These are phyloP conservation scores for Rehmannia glutinosa DNA, from an alignment of 257 asterid species.

Conservation along the genomic window DNA sequence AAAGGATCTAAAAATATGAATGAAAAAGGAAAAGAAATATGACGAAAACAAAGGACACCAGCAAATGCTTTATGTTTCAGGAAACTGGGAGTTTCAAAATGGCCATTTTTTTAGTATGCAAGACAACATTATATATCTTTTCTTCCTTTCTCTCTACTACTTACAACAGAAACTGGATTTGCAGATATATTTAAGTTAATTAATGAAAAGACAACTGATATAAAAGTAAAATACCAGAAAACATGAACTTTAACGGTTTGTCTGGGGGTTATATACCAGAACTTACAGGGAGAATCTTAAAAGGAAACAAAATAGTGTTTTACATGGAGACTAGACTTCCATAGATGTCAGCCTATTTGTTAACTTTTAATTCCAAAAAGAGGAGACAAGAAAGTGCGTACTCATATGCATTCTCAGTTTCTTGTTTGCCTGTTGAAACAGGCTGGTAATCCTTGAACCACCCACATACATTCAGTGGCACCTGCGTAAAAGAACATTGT, in stretches of 20 bases:
- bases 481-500: constrained; percentile 45
- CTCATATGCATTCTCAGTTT: constrained; percentile 97
- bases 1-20: neutral
- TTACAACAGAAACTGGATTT: neutral
- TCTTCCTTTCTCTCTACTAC: neutral
- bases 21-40: neutral
- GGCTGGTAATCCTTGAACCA: constrained; percentile 99
- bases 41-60: neutral
- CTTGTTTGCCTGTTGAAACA: constrained; percentile 90
- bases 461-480: constrained; percentile 75
- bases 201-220: neutral
- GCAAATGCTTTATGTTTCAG: neutral
- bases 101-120: neutral
- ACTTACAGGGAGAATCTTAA: neutral
- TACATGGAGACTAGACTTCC: neutral
- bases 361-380: neutral
- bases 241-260: neutral
- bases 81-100: neutral
- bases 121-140: too few relatives aligned
- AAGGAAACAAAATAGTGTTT: neutral
- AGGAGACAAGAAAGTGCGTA: constrained; percentile 40
- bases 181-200: neutral
- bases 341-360: neutral
- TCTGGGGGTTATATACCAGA: neutral
- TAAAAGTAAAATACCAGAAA: neutral